Evolutionary conservation across 345 rosid species (phyloP).

Genomic region (Eucalyptus urophylla): DNA sequence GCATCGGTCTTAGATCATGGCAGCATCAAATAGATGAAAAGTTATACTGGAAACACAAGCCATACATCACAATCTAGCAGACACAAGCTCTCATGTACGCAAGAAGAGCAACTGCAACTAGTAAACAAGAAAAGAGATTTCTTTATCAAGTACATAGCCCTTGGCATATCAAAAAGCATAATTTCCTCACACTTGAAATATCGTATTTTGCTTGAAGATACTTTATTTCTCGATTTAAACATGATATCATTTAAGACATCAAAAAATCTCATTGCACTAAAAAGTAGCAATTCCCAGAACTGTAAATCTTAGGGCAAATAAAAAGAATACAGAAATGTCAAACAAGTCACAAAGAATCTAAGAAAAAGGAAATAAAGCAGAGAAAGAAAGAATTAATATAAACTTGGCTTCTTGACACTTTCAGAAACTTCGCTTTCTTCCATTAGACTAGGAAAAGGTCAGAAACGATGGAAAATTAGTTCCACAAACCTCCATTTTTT

Average conservation of each 20-base stretch:
- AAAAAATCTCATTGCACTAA: background rate
- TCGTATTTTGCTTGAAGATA: background rate
- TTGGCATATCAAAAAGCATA: background rate
- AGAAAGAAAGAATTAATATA: no score
- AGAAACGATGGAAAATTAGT: no score
- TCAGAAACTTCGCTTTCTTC: no score
- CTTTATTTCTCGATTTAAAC: accelerated
- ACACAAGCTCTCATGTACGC: background rate
- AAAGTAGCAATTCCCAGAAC: no score
- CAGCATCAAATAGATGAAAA: background rate
- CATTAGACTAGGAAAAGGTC: no score
- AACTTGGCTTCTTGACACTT: no score
- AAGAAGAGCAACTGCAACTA: background rate
- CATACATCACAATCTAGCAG: background rate
- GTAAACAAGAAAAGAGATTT: background rate
- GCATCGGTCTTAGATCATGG: accelerated
- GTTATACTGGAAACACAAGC: background rate
- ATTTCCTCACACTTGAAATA: background rate
- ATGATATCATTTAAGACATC: background rate
- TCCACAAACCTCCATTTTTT: no score
- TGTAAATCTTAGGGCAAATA: no score
- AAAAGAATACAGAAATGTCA: no score
- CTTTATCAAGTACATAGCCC: background rate
- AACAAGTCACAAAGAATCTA: no score
- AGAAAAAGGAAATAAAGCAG: no score